Conservation (phyloP, 495 filamentous ascomycete genomes). For the Aspergillus cristatus region DNA sequence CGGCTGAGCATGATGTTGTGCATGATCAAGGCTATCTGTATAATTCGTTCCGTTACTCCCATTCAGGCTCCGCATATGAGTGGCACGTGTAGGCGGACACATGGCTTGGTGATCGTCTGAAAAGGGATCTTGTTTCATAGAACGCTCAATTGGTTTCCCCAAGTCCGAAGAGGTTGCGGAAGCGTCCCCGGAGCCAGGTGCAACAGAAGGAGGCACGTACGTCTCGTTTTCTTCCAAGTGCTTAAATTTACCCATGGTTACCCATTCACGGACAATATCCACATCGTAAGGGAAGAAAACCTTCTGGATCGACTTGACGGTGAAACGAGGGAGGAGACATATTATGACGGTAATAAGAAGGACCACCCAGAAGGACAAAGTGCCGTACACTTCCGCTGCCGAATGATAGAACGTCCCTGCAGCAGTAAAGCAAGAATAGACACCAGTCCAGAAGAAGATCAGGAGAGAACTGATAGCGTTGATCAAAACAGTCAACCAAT, state of each 20-base stretch:
- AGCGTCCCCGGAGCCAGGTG: slow-evolving; percentile 23
- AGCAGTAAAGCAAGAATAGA: slow-evolving; percentile 65
- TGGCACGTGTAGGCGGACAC: slow-evolving; percentile 77
- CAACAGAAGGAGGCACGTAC: slow-evolving; percentile 12
- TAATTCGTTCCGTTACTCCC: slow-evolving; percentile 93
- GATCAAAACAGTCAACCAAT: slow-evolving; percentile 84
- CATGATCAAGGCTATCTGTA: slow-evolving; percentile 51
- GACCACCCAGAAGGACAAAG: slow-evolving; percentile 79
- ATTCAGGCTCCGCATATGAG: slow-evolving; percentile 77
- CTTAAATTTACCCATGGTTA: slow-evolving; percentile 69
- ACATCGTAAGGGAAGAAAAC: slow-evolving; percentile 86
- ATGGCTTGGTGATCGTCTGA: slow-evolving; percentile 82
- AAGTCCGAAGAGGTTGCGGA: slow-evolving; percentile 54
- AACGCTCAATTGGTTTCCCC: slow-evolving; percentile 53
- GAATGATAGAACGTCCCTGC: slow-evolving; percentile 68
- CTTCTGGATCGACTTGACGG: slow-evolving; percentile 81
- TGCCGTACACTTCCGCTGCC: slow-evolving; percentile 67
- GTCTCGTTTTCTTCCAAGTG: slow-evolving; percentile 49
- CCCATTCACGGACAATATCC: slow-evolving; percentile 92
- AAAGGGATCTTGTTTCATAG: slow-evolving; percentile 45
- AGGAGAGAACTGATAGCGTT: slow-evolving; percentile 72
- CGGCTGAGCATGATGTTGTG: slow-evolving; percentile 39
- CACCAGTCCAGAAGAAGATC: slow-evolving; percentile 93
- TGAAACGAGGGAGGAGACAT: slow-evolving; percentile 77
- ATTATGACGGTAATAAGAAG: slow-evolving; percentile 65